Conservation (phyloP, 139 green algal genomes). For the Desmodesmus armatus region DNA sequence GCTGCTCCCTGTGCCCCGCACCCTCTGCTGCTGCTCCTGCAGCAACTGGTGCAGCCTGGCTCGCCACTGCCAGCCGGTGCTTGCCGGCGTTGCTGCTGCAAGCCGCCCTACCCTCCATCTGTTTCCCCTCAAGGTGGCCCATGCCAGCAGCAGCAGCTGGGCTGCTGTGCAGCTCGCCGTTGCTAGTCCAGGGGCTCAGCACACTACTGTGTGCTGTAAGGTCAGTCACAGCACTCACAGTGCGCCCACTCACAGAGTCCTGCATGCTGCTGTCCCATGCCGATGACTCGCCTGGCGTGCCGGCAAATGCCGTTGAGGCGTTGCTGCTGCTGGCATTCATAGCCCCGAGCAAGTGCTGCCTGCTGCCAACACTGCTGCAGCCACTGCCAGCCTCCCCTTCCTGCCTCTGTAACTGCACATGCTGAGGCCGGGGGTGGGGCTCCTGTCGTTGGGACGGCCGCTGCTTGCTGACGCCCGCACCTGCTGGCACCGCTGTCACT, state of each 20-base stretch:
- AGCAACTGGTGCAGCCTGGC: neutral
- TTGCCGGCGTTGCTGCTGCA: neutral
- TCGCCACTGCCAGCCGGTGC: neutral
- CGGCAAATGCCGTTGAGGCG: neutral
- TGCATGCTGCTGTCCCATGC: no score
- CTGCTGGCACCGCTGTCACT: neutral
- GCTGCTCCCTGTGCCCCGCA: neutral
- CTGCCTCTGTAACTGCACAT: no score
- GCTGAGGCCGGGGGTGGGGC: no score
- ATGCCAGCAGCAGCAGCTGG: neutral
- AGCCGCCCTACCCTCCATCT: no score
- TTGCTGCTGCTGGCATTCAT: no score
- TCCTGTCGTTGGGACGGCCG: no score
- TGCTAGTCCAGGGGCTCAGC: neutral
- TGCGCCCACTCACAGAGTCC: no score
- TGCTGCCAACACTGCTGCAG: neutral
- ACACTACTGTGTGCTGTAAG: neutral
- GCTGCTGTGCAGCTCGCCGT: neutral
- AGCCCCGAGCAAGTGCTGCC: no score
- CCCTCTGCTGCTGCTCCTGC: neutral
- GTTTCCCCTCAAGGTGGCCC: no score
- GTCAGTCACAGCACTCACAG: no score
- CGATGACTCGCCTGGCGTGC: neutral
- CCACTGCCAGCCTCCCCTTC: no score
- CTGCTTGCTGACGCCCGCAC: conserved; percentile 1